phyloP scores from a whole-genome alignment of 2,329 filamentous ascomycete species.

The Aspergillus fumigatiaffinis region DNA sequence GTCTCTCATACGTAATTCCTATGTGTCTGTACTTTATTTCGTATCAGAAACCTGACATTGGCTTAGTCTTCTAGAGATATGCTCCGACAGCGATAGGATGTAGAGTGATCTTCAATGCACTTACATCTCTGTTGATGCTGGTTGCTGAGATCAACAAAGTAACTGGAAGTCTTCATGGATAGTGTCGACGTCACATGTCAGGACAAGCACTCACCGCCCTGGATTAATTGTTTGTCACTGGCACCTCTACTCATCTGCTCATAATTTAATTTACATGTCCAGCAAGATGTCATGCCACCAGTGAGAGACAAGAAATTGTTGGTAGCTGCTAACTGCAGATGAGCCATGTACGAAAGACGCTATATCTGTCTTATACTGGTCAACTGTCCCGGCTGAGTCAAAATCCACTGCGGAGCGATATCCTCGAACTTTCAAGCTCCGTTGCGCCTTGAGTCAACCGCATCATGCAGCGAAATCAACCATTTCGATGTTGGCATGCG shows the following conservation, averaged over 20 bases:
- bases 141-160: background rate
- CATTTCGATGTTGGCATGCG: slow-evolving; percentile 30
- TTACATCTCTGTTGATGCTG: too few relatives aligned
- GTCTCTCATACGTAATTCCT: too few relatives aligned
- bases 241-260: background rate
- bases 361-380: slow-evolving; percentile 7
- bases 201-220: slow-evolving; percentile 11
- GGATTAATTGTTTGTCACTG: background rate
- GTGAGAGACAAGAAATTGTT: slow-evolving; percentile 1
- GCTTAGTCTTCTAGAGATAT: too few relatives aligned
- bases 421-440: slow-evolving; percentile 9
- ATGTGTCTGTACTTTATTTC: too few relatives aligned
- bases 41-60: too few relatives aligned
- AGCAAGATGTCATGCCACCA: slow-evolving; percentile 4
- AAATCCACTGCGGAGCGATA: background rate
- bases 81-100: too few relatives aligned
- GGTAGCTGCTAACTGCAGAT: slow-evolving; percentile 3
- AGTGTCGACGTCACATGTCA: slow-evolving; percentile 11
- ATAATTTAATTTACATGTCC: background rate
- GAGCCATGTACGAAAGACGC: slow-evolving; percentile 17
- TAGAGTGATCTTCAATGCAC: too few relatives aligned
- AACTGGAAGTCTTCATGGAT: background rate
- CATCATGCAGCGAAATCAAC: slow-evolving; percentile 35
- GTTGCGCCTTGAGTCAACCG: slow-evolving; percentile 23
- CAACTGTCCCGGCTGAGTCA: slow-evolving; percentile 7